Conservation (phyloP, 768 basidiomycete species). For the Hericium erinaceus region DNA sequence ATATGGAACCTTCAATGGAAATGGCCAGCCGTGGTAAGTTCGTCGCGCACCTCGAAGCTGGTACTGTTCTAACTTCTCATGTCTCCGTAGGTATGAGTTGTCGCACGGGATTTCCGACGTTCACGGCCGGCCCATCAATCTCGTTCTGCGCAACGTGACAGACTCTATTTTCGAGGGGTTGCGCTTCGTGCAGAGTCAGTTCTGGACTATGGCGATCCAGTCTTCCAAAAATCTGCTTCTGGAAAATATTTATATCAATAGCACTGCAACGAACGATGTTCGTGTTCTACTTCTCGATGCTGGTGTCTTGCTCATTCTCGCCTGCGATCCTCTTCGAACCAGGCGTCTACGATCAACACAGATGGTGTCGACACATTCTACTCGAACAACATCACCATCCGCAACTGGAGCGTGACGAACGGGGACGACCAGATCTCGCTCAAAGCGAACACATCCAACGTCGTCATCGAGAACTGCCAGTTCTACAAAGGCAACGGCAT, state of each 20-base stretch:
- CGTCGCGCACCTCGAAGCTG: not conserved
- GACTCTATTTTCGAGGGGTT: conserved; percentile 27
- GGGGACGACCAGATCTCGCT: conserved; percentile 32
- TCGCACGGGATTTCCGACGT: conserved; percentile 29
- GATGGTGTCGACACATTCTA: conserved; percentile 29
- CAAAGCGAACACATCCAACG: conserved; percentile 34
- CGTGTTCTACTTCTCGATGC: not conserved
- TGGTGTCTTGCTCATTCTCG: not conserved
- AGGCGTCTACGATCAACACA: conserved; percentile 27
- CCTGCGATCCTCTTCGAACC: not conserved
- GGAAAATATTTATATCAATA: conserved; percentile 19
- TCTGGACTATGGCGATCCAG: conserved; percentile 32
- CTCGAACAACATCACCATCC: conserved; percentile 29
- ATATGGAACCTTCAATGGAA: conserved; percentile 31
- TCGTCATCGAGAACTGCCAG: conserved; percentile 28
- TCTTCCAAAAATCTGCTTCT: conserved; percentile 27
- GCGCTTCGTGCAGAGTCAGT: conserved; percentile 32
- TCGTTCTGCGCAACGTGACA: conserved; percentile 28
- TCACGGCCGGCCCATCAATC: conserved; percentile 27
- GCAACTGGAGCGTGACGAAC: conserved; percentile 28
- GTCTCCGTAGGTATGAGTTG: conserved; percentile 24
- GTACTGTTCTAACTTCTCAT: not conserved
- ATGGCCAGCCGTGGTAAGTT: conserved; percentile 30
- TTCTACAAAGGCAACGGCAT: conserved; percentile 31
- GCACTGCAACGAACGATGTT: not conserved